Percentiles rank a stretch among this genome's conserved stretches.
These are phyloP conservation scores for Lepidium didymum DNA, from an alignment of 345 rosid genomes.

Conservation along the genomic window DNA sequence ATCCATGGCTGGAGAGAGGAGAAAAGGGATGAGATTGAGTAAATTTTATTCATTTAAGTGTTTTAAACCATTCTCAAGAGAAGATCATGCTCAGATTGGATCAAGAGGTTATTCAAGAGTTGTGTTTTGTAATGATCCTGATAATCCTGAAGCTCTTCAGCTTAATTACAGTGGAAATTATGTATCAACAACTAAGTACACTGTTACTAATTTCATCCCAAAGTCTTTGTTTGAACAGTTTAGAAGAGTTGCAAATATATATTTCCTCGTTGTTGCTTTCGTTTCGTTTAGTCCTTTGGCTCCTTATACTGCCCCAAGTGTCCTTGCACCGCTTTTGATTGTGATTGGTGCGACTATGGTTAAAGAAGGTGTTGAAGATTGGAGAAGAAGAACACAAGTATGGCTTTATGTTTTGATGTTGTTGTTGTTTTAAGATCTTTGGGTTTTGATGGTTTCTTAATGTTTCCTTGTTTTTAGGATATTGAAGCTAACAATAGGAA, in stretches of 20 bases:
- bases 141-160: conserved; percentile 47
- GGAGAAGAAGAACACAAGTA: conserved; percentile 70
- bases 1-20: conserved; percentile 31
- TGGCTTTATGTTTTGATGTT: neutral
- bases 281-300: conserved; percentile 87
- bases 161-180: conserved; percentile 72
- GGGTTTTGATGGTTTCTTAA: neutral
- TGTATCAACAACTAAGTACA: conserved; percentile 85
- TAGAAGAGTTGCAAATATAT: conserved; percentile 88
- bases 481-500: conserved; percentile 78
- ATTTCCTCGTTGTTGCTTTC: conserved; percentile 82
- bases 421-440: neutral
- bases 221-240: conserved; percentile 97
- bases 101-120: conserved; percentile 71
- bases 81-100: conserved; percentile 57
- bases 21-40: conserved; percentile 38
- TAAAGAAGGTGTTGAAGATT: conserved; percentile 92
- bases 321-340: conserved; percentile 62
- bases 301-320: conserved; percentile 65
- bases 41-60: conserved; percentile 64
- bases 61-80: conserved; percentile 28
- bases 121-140: conserved; percentile 81
- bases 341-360: conserved; percentile 84
- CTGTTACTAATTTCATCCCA: conserved; percentile 64
- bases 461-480: conserved; percentile 41